These are phyloP conservation scores for Eryngium alpinum DNA, from an alignment of 140 eudicot species.

Conservation along the genomic window DNA sequence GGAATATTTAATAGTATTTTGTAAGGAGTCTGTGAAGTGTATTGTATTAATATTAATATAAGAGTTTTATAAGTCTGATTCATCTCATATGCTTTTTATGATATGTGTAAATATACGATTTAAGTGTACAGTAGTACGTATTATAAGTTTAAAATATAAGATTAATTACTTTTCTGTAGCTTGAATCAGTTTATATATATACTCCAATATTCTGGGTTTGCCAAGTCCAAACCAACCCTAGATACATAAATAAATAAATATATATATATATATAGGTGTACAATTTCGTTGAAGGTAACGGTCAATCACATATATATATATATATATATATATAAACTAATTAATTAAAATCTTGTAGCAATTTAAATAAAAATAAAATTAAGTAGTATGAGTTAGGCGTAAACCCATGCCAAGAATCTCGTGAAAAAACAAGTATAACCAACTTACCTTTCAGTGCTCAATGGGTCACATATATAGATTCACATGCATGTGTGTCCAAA, in stretches of 20 bases:
- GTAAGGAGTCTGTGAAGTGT: no score
- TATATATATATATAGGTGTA: background rate
- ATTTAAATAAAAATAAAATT: background rate
- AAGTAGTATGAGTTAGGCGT: no score
- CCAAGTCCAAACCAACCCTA: background rate
- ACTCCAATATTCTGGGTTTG: no score
- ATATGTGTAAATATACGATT: no score
- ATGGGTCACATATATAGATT: background rate
- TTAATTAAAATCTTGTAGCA: background rate
- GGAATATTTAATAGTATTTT: background rate
- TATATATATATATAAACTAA: background rate
- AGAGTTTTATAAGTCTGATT: no score
- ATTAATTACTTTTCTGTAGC: no score
- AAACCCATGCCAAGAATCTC: slow-evolving; percentile 31
- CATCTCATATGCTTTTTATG: no score
- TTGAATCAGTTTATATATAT: no score
- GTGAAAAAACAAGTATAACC: slow-evolving; percentile 18
- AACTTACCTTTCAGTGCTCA: background rate
- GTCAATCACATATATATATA: background rate
- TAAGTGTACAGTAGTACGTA: no score
- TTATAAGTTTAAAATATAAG: no score
- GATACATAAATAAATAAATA: background rate
- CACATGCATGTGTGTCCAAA: background rate
- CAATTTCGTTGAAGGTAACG: background rate
- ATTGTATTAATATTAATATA: no score